These are phyloP conservation scores for Kazachstania sp. DNA, from an alignment of 1,139 yeast species.

Conservation along the genomic window DNA sequence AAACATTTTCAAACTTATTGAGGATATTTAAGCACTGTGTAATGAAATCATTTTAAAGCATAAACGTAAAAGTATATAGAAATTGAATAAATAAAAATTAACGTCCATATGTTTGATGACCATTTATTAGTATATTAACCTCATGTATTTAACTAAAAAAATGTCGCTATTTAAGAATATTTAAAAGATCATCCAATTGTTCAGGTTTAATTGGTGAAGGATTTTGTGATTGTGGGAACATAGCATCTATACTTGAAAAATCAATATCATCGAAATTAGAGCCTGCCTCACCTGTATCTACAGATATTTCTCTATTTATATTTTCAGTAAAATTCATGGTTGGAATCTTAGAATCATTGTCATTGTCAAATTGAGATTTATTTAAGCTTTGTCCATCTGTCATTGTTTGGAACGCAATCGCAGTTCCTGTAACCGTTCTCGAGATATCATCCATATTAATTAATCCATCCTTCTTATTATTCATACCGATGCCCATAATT, in stretches of 20 bases:
- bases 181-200: conserved; percentile 1
- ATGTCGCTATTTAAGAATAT: neutral
- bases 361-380: too few species aligned
- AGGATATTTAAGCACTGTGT: neutral
- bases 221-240: neutral
- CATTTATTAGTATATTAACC: too few species aligned
- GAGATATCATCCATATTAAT: neutral
- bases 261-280: neutral
- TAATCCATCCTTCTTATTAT: neutral
- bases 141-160: neutral
- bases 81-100: too few species aligned
- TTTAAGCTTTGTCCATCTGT: neutral
- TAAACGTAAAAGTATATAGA: too few species aligned
- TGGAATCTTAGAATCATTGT: neutral
- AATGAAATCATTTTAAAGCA: too few species aligned
- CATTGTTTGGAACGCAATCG: neutral
- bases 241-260: neutral
- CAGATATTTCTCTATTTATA: neutral
- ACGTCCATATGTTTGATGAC: too few species aligned
- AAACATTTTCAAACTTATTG: conserved; percentile 8
- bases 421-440: neutral
- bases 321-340: neutral
- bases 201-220: neutral
- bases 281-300: neutral
- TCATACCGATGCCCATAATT: neutral